These are phyloP conservation scores for Spathaspora gorwiae DNA, from an alignment of 805 yeast genomes.

Conservation along the genomic window DNA sequence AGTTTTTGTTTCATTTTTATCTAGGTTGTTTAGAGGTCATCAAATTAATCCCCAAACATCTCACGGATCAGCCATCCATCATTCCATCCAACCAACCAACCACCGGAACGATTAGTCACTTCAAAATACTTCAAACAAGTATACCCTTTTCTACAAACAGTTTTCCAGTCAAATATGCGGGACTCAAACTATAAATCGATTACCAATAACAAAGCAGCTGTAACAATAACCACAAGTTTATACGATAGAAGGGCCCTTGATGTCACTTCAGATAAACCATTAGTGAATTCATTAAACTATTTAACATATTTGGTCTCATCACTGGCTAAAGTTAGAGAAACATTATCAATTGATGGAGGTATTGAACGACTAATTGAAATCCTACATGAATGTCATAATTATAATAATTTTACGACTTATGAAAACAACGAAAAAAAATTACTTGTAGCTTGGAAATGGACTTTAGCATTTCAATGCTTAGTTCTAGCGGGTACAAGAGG, in stretches of 20 bases:
- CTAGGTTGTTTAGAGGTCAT: too few relatives aligned
- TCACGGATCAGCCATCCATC: too few relatives aligned
- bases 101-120: too few relatives aligned
- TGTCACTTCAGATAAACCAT: slow-evolving; percentile 81
- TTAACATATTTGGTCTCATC: slow-evolving; percentile 82
- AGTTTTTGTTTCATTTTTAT: too few relatives aligned
- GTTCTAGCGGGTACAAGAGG: slow-evolving; percentile 92
- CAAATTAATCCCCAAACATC: too few relatives aligned
- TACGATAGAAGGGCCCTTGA: slow-evolving; percentile 93
- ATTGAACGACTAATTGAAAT: slow-evolving; percentile 82
- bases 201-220: slow-evolving; percentile 82
- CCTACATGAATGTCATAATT: slow-evolving; percentile 67
- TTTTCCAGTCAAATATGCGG: slow-evolving; percentile 51
- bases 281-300: slow-evolving; percentile 88
- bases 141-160: too few relatives aligned
- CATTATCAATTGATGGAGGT: slow-evolving; percentile 86
- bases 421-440: slow-evolving; percentile 41
- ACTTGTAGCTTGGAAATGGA: slow-evolving; percentile 95
- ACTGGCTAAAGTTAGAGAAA: slow-evolving; percentile 85
- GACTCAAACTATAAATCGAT: slow-evolving; percentile 83
- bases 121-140: too few relatives aligned
- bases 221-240: slow-evolving; percentile 79
- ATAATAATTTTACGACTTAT: slow-evolving; percentile 20
- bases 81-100: too few relatives aligned
- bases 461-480: slow-evolving; percentile 86